Percentiles rank a stretch among this genome's conserved stretches.
phyloP scores from a whole-genome alignment of 805 yeast genomes.

The Wickerhamomyces pijperi region DNA sequence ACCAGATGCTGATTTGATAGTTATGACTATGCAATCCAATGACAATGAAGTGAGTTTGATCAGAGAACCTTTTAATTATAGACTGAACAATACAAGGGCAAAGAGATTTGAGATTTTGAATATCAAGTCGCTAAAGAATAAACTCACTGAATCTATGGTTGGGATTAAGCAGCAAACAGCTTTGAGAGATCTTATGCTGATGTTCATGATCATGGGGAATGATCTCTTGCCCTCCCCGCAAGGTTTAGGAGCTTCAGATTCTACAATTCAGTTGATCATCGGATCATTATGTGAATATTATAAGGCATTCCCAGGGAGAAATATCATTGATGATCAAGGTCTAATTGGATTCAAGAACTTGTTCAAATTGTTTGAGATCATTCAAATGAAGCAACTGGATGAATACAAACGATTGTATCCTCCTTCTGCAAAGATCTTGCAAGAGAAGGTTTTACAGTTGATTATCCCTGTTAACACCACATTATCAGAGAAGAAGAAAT shows the following conservation, averaged over 20 bases:
- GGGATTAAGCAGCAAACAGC: slow-evolving; percentile 16
- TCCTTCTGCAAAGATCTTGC: not conserved
- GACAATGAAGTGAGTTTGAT: slow-evolving; percentile 78
- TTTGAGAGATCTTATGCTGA: slow-evolving; percentile 74
- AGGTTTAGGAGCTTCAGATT: not conserved
- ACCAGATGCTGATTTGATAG: slow-evolving; percentile 87
- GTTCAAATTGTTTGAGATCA: not conserved
- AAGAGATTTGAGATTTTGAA: slow-evolving; percentile 53
- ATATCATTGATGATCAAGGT: not conserved
- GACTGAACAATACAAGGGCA: slow-evolving; percentile 56
- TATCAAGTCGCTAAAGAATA: slow-evolving; percentile 63
- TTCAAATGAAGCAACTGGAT: not conserved
- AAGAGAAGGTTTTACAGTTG: not conserved
- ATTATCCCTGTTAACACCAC: not conserved
- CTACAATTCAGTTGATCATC: not conserved
- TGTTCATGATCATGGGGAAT: slow-evolving; percentile 87
- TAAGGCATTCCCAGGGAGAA: not conserved
- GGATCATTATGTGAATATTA: not conserved
- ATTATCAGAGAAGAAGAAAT: not conserved
- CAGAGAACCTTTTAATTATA: slow-evolving; percentile 45
- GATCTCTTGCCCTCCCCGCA: slow-evolving; percentile 90
- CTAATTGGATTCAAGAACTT: not conserved
- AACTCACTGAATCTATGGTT: slow-evolving; percentile 42
- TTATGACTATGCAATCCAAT: slow-evolving; percentile 76
- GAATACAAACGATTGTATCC: not conserved